These are phyloP conservation scores for Colletotrichum magnum DNA, from an alignment of 2,329 filamentous ascomycete genomes.

Conservation along the genomic window DNA sequence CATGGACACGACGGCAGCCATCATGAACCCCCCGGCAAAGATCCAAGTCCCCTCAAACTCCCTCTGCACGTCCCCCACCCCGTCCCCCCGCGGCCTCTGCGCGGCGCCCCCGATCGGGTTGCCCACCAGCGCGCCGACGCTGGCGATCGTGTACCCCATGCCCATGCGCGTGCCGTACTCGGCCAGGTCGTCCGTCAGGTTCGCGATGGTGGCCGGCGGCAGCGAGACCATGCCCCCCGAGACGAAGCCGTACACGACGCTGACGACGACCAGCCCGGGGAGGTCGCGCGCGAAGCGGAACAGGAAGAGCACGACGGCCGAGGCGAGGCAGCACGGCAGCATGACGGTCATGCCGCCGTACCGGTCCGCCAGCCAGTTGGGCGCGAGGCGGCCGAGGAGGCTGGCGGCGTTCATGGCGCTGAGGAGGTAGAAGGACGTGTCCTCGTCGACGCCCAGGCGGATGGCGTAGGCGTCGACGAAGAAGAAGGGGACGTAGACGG, in stretches of 20 bases:
- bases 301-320: constrained; percentile 29
- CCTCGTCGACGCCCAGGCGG: constrained; percentile 24
- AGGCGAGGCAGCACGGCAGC: constrained; percentile 33
- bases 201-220: constrained; percentile 36
- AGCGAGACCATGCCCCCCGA: constrained; percentile 40
- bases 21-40: constrained; percentile 33
- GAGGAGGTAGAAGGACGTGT: constrained; percentile 38
- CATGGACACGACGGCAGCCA: constrained; percentile 26
- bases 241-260: constrained; percentile 40
- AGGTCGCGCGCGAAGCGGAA: constrained; percentile 23
- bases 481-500: constrained; percentile 38
- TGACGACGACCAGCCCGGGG: constrained; percentile 35
- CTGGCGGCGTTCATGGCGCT: constrained; percentile 41
- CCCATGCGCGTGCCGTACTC: constrained; percentile 39
- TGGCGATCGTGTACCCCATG: constrained; percentile 40
- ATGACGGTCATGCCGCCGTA: constrained; percentile 39
- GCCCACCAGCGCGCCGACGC: constrained; percentile 37
- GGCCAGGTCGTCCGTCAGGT: constrained; percentile 31
- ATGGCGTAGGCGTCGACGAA: constrained; percentile 33
- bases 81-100: constrained; percentile 8
- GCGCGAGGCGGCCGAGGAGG: constrained; percentile 39
- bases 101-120: constrained; percentile 38
- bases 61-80: constrained; percentile 10
- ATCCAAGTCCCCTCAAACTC: constrained; percentile 35
- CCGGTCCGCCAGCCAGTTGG: constrained; percentile 40